Evolutionary conservation across 2,329 filamentous ascomycete genomes (phyloP), one percentile per base, ranked within the genome.

Genomic region (Sclerotinia subarctica): DNA sequence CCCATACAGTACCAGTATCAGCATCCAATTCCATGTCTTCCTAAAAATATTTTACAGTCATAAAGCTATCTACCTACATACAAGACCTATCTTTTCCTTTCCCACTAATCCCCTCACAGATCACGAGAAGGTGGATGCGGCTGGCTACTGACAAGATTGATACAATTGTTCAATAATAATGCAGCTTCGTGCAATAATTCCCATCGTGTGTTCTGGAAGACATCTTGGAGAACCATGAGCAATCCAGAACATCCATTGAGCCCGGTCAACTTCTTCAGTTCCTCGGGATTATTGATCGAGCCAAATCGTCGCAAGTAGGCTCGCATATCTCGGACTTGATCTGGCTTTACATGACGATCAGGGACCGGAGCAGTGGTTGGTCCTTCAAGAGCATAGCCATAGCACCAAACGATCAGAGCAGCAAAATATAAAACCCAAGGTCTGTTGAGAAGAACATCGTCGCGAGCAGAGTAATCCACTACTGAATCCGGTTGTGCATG

Each of bases 381-480:
- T 0, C 95, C 95, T 73, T 98, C 95, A 26, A 96, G 82, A 0
- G 94, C 93, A 77, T 89, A 97, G 2, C 94, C 94, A 75, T 98
- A 99, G 69, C 89, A 93, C 95, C 95, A 99, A 0, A 98, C 91
- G 29, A 97, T 92, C 19, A 99, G 84, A 0, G 90, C 89, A 0
- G 95, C 92, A 76, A 97, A 96, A 79, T 97, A 99, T 64, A 98
- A 82, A 15, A 97, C 93, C 94, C 95, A 99, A 0, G 94, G 92
- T 21, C 95, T 85, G 76, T 98, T 96, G 69, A 98, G 85, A 1
- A 97, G 84, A 65, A 93, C 91, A 74, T 99, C 95, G 74, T 97
- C 91, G 26, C 93, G 87, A 0, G 94, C 93, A 24, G 88, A 90
- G 78, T 98, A 99, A 8, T 84, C 81, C 5, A 80, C 80, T 24